Evolutionary conservation across 257 asterid genomes (phyloP), one percentile per base, ranked within the genome.

Genomic region (Osmanthus fragrans): DNA sequence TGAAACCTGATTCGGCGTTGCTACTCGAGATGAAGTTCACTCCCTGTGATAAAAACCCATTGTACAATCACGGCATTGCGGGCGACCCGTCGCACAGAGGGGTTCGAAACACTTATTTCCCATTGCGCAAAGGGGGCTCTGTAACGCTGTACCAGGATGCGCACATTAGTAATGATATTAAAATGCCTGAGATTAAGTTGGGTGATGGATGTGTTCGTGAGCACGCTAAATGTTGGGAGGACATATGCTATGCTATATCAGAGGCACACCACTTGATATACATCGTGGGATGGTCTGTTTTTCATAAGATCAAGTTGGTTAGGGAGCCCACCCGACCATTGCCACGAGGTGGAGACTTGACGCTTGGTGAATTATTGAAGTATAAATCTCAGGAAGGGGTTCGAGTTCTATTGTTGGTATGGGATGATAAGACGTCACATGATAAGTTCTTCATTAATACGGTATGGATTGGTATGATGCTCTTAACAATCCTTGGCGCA

Each of bases 381-480:
- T 92, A 91, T 76, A 94, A 94, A 78, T 91, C 99, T 4, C 86
- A 94, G 83, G 99, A 94, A 86, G 99, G 99, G 64, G 97, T 94
- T 78, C 88, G 99, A 56, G 97, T 94, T 86, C 85, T 94, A 84
- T 82, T 94, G 70, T 80, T 94, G 80, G 86, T 89, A 79, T 94
- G 99, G 99, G 99, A 94, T 84, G 99, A 94, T 80, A 92, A 88
- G 87, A 93, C 97, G 77, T 94, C 98, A 3, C 98, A 92, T 27
- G 84, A 87, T 77, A 89, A 82, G 75, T 82, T 86, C 86, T 84
- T 88, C 64, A n/a, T 94, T 56, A 91, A 85, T 71, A 89, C 92
- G 96, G 98, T 94, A 90, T 60, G 88, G 8, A 42, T 30, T 19
- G 67, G 29, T 65, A 18, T 21, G 40, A 21, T 71, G 9, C 54